phyloP scores from a whole-genome alignment of 1,284 basidiomycete species.

The Leccinum holopus region DNA sequence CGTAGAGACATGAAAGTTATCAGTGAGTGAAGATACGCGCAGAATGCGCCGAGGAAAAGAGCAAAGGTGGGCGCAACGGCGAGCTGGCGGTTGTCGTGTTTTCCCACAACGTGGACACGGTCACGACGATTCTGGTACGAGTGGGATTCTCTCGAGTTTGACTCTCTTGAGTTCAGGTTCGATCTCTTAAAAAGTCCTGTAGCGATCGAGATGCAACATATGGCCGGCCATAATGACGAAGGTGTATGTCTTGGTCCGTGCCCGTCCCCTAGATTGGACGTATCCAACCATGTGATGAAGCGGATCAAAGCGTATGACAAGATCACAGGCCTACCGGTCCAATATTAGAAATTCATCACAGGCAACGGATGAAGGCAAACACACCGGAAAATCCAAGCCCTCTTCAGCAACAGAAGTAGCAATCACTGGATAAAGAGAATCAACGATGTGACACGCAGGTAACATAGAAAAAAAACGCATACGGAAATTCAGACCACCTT shows the following conservation, averaged over 20 bases:
- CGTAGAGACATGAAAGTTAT: slow-evolving; percentile 53
- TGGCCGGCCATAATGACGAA: slow-evolving; percentile 78
- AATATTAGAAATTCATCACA: slow-evolving; percentile 2
- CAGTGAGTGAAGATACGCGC: not conserved
- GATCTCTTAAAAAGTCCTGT: slow-evolving; percentile 53
- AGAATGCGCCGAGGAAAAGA: not conserved
- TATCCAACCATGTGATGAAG: slow-evolving; percentile 79
- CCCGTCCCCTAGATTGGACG: slow-evolving; percentile 66
- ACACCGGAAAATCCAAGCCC: slow-evolving; percentile 80
- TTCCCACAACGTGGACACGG: slow-evolving; percentile 15
- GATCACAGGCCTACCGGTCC: slow-evolving; percentile 63
- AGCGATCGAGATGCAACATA: slow-evolving; percentile 51
- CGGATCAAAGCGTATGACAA: slow-evolving; percentile 80
- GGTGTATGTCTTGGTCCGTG: slow-evolving; percentile 69
- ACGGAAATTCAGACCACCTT: slow-evolving; percentile 68
- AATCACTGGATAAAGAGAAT: slow-evolving; percentile 50
- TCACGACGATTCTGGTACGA: slow-evolving; percentile 23
- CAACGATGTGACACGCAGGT: not conserved
- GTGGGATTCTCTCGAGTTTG: slow-evolving; percentile 46
- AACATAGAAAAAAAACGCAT: slow-evolving; percentile 36
- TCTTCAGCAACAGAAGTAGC: slow-evolving; percentile 87
- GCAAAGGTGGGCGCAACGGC: not conserved
- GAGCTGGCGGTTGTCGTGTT: not conserved
- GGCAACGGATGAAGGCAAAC: slow-evolving; percentile 15
- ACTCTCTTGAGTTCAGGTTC: slow-evolving; percentile 61